phyloP scores from a whole-genome alignment of 2,329 filamentous ascomycete genomes.

The Thermothelomyces thermophilus region DNA sequence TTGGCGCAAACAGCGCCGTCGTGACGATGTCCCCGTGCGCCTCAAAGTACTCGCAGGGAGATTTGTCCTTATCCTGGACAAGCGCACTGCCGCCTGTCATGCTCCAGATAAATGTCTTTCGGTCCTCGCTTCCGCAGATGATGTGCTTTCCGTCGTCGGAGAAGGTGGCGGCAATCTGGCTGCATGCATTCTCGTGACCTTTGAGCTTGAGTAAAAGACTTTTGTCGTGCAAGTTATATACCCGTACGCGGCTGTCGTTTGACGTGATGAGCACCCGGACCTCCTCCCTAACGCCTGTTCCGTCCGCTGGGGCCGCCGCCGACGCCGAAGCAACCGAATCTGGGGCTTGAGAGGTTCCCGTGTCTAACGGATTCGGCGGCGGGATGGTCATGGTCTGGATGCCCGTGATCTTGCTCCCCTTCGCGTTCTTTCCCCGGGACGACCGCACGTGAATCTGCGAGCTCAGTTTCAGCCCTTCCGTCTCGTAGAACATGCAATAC shows the following conservation, averaged over 20 bases:
- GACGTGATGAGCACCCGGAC: constrained; percentile 85
- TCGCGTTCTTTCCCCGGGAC: constrained; percentile 84
- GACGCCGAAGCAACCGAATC: constrained; percentile 12
- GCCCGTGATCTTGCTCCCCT: constrained; percentile 94
- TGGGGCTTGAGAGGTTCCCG: constrained; percentile 23
- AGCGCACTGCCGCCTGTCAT: constrained; percentile 53
- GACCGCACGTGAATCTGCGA: constrained; percentile 91
- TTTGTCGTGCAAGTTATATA: constrained; percentile 85
- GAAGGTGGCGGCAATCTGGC: constrained; percentile 84
- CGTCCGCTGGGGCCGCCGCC: constrained; percentile 13
- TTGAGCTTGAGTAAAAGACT: constrained; percentile 82
- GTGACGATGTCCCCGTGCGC: constrained; percentile 86
- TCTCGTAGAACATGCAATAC: constrained; percentile 84
- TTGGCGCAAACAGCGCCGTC: constrained; percentile 78
- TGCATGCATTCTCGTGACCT: constrained; percentile 82
- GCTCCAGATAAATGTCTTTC: constrained; percentile 86
- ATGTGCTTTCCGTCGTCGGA: constrained; percentile 82
- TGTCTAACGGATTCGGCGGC: constrained; percentile 24
- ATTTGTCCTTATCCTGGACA: constrained; percentile 71
- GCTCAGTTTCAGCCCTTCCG: constrained; percentile 76
- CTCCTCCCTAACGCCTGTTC: constrained; percentile 47
- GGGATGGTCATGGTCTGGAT: constrained; percentile 68
- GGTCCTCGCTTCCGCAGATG: constrained; percentile 88
- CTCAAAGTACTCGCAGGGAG: constrained; percentile 82
- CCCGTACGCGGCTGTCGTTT: constrained; percentile 84